Conservation (phyloP, 75 land plant species). For the Sequoia sempervirens region DNA sequence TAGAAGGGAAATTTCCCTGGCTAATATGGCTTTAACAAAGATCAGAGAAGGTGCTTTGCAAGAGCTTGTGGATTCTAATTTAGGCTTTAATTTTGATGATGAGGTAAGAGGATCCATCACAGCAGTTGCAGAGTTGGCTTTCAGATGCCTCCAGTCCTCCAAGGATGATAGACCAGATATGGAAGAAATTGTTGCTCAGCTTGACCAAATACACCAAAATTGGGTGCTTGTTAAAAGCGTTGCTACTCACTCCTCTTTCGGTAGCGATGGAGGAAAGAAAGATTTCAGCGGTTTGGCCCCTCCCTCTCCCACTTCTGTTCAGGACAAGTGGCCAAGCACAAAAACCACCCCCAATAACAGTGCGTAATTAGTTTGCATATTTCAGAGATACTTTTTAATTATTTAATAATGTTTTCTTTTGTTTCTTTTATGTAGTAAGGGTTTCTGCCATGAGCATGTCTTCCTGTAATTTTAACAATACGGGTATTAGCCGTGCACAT, state of each 20-base stretch:
- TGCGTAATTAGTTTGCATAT: neutral
- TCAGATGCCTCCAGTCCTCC: conserved; percentile 22
- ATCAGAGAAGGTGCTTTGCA: conserved; percentile 16
- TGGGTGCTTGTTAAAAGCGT: neutral
- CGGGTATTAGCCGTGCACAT: neutral
- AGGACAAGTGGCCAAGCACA: conserved; percentile 30
- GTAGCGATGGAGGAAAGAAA: neutral
- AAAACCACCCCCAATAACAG: conserved; percentile 24
- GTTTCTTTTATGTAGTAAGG: neutral
- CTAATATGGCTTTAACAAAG: conserved; percentile 17
- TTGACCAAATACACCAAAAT: conserved; percentile 9
- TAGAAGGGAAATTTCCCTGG: conserved; percentile 18
- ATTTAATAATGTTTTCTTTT: neutral
- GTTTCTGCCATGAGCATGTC: neutral
- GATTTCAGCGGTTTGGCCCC: conserved; percentile 2
- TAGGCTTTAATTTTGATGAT: conserved; percentile 2
- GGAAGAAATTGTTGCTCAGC: conserved; percentile 19
- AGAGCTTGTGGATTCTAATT: conserved; percentile 28
- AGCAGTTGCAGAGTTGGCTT: conserved; percentile 26
- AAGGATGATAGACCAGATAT: conserved; percentile 34
- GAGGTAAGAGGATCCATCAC: neutral
- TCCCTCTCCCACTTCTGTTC: conserved; percentile 46
- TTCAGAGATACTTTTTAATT: neutral
- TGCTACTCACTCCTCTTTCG: neutral
- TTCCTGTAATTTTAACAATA: no score